Base-by-base conservation (phyloP, 768 basidiomycete genomes). In the Gelatoporia subvermispora region DNA sequence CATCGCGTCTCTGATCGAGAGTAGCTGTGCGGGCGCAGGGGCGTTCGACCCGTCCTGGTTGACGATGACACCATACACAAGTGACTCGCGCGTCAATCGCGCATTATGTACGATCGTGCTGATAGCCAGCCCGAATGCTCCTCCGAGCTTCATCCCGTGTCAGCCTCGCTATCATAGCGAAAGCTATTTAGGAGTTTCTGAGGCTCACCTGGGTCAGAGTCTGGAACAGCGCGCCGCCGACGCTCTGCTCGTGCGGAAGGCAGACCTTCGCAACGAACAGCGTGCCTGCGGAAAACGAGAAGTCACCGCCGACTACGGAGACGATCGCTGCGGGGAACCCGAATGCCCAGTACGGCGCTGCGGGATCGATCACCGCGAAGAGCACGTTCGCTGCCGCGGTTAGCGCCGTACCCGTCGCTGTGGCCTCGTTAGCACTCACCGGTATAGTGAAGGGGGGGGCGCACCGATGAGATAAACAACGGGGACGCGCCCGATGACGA, bases 201-300 rank as follows among this genome's bases (percentile, higher is more conserved):
- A 31, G 28, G 57, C 66, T 48, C 49, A 81, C 83, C 70, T 85
- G 84, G 5, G 77, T 83, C 77, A 91, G 81, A 0, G 88, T 88
- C 60, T 86, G 84, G 64, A 90, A 89, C n/a, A 89, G 50, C 11
- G 80, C 88, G 2, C 85, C 88, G 4, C 82, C 80, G 3, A 90
- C 70, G 63, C 81, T 84, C 63, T 91, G 88, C 55, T 91, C 88
- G 46, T 84, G 73, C 3, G 79, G 80, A 1, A 74, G 62, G 2
- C 79, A 74, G 11, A 84, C 72, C 57, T 82, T 84, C 3, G 87
- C 84, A 37, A 88, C 77, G 55, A 85, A 91, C 16, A 91, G 66
- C 4, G 84, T 85, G 2, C 88, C 89, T 0, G 80, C 68, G 0
- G 88, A 69, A 57, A 81, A 90, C 2, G 85, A 79, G 52, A 91